Evolutionary conservation across 1,139 yeast species (phyloP), one percentile per base, ranked within the genome.

Genomic region (Geotrichum carabidarum): DNA sequence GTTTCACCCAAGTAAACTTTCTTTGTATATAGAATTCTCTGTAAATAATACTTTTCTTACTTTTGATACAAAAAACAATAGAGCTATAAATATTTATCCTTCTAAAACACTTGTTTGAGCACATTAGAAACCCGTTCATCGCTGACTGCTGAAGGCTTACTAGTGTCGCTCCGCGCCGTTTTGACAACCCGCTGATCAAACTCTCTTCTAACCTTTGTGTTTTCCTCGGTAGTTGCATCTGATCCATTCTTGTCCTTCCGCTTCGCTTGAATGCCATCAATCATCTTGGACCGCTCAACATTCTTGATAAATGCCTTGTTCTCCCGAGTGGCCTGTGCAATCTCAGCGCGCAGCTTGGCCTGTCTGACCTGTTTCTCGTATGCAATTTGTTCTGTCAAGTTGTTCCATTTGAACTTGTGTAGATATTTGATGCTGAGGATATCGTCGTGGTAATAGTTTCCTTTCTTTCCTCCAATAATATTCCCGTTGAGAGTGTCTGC

Each of bases 391-490:
- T 87, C 96, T 1, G 98, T 90, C 66, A 93, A 76, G 65, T 94
- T 95, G 57, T 84, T 78, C 99, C 99, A 93, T 67, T 94, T 93
- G 77, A 91, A 94, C 5, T 93, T 90, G 12, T 90, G 84, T 59
- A 93, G 75, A 65, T 93, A 93, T 69, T 88, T 91, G 58, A 93
- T 83, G 67, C 90, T 93, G 73, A 94, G 78, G 22, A 93, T 84
- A 72, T 94, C 99, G 69, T 94, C 99, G 65, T 93, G 86, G 70
- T 91, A 93, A 67, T 86, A 91, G n/a, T 85, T 81, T 1, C 94
- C 85, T 71, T 93, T 93, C 65, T 84, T 89, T 34, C 99, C 99
- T 34, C 99, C 99, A 43, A 93, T 74, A 15, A 78, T 87, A 65
- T 88, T 86, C 9, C 96, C 96, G 67, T 93, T 94, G 63, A 94